Conservation (phyloP, 129 eudicot genomes). For the Solidago caesia region DNA sequence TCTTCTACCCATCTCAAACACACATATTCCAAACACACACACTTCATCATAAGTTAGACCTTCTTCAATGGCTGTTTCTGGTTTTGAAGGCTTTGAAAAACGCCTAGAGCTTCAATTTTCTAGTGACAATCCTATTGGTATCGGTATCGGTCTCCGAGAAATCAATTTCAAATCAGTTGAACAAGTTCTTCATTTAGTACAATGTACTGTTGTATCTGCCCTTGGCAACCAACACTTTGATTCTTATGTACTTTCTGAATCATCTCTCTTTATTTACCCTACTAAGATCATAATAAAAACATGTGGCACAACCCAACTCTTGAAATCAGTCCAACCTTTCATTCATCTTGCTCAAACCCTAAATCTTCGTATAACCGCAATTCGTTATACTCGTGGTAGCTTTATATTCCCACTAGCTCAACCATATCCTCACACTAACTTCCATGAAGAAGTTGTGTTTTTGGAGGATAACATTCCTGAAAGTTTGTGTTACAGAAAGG, state of each 20-base stretch:
- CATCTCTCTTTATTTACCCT: constrained; percentile 74
- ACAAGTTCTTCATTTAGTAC: constrained; percentile 67
- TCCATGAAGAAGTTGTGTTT: constrained; percentile 58
- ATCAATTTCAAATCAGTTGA: constrained; percentile 50
- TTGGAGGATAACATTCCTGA: constrained; percentile 51
- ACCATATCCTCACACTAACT: constrained; percentile 72
- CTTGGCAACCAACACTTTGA: constrained; percentile 76
- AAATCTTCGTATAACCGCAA: constrained; percentile 38
- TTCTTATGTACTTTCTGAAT: constrained; percentile 75
- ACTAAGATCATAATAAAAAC: constrained; percentile 77
- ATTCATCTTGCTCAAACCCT: constrained; percentile 41
- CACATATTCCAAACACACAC: constrained; percentile 9
- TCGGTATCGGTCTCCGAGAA: constrained; percentile 57
- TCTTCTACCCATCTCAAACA: constrained; percentile 21
- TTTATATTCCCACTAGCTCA: constrained; percentile 74
- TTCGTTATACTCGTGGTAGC: constrained; percentile 80
- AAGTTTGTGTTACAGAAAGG: constrained; percentile 44
- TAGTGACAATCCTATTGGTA: constrained; percentile 44
- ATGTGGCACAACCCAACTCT: constrained; percentile 80
- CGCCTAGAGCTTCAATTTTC: constrained; percentile 77
- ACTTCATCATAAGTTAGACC: background rate
- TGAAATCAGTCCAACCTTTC: constrained; percentile 74
- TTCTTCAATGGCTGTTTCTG: constrained; percentile 68
- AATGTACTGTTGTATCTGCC: constrained; percentile 85
- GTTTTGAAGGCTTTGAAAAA: constrained; percentile 86